Base-by-base conservation (phyloP, 257 asterid species). In the Nicotiana otophora region DNA sequence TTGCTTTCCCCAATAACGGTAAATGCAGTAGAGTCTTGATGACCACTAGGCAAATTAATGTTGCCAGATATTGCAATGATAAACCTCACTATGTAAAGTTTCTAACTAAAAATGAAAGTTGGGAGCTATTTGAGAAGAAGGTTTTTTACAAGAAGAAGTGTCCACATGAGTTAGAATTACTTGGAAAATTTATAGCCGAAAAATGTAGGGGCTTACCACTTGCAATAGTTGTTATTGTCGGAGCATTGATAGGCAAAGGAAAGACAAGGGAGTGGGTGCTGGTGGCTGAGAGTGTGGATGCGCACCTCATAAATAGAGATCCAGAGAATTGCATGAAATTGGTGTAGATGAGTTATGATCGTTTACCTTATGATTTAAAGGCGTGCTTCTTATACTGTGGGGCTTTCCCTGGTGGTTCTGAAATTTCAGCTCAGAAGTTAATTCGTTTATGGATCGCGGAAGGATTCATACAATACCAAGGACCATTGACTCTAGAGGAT, bases 371-470 rank as follows among this genome's bases (percentile, higher is more conserved):
- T 53, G 86, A 88, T 83, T 82, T 91, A n/a, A 91, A 79, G 82
- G 85, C 88, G 0, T 91, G 95, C 74, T 92, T 92, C 58, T 81
- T 91, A 78, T 92, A 92, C 74, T 82, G 91, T 30, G 95, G 91
- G 54, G 85, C 88, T 86, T 91, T 91, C 83, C 92, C 91, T 0
- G 91, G 90, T 8, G 95, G 87, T 64, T 83, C 42, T 63, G 89
- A 82, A 77, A 91, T 92, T 69, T 89, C 88, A 0, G 89, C 86
- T 34, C 70, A 89, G 90, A 87, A 85, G 42, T 77, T 92, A 14
- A 70, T 86, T 1, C 86, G 89, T 3, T 26, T 90, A n/a, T 92
- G 94, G 96, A 84, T 89, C 16, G 93, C 91, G 0, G 96, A 90
- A 68, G 96, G 96, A 9, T 88, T 92, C 81, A 87, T 92, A 67